Evolutionary conservation across 2,329 filamentous ascomycete species (phyloP).

Genomic region (Botryotinia narcissicola): DNA sequence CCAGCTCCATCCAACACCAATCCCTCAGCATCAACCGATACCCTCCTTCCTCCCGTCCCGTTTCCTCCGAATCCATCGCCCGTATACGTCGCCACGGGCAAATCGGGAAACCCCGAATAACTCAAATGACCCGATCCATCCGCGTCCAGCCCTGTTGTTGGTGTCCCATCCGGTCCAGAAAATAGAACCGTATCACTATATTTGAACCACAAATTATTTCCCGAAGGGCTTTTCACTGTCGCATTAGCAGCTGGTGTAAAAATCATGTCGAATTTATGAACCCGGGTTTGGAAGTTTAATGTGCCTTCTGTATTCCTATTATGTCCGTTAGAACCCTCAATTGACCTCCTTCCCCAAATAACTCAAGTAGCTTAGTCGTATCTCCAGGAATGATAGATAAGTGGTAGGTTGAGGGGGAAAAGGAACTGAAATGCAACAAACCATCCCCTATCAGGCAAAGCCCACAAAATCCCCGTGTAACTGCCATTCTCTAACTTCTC

Average conservation of each 20-base stretch:
- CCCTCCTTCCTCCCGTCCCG: slow-evolving; percentile 57
- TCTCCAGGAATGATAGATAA: neutral
- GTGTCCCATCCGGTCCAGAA: slow-evolving; percentile 59
- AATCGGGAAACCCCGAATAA: slow-evolving; percentile 57
- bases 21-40: slow-evolving; percentile 65
- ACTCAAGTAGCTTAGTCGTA: neutral
- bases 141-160: slow-evolving; percentile 63
- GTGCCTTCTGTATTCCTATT: slow-evolving; percentile 67
- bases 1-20: slow-evolving; percentile 59
- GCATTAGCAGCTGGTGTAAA: slow-evolving; percentile 54
- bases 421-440: slow-evolving; percentile 34
- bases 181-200: slow-evolving; percentile 66
- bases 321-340: neutral
- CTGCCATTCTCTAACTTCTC: slow-evolving; percentile 47
- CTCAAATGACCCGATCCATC: slow-evolving; percentile 52
- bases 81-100: slow-evolving; percentile 61
- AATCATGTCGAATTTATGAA: slow-evolving; percentile 65
- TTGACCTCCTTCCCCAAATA: neutral
- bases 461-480: slow-evolving; percentile 60
- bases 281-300: slow-evolving; percentile 62
- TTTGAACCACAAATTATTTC: slow-evolving; percentile 58
- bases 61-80: slow-evolving; percentile 66
- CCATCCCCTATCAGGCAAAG: slow-evolving; percentile 67
- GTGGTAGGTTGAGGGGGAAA: neutral
- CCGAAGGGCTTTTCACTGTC: slow-evolving; percentile 51